Evolutionary conservation across 2,329 filamentous ascomycete genomes (phyloP).

Genomic region (Lasiodiplodia theobromae): DNA sequence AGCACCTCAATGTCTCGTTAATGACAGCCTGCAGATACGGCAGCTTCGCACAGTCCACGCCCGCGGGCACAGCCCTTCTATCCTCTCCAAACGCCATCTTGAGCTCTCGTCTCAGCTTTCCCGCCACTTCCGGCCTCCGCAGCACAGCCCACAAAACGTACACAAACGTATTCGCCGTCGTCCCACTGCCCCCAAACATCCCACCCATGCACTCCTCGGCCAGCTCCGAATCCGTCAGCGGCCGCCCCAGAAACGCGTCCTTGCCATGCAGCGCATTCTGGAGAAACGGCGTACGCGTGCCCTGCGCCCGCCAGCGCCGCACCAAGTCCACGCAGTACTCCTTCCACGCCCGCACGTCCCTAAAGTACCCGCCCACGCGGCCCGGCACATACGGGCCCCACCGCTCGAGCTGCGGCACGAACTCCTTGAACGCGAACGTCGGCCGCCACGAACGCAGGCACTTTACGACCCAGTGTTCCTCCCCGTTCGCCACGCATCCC

Average conservation of each 20-base stretch:
- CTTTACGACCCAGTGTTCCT: not conserved
- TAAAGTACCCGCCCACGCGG: not conserved
- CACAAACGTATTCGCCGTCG: conserved; percentile 24
- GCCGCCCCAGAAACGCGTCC: not conserved
- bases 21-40: conserved; percentile 28
- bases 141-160: conserved; percentile 19
- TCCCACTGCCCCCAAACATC: conserved; percentile 21
- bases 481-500: not conserved
- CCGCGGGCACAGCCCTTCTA: not conserved
- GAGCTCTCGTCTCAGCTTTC: not conserved
- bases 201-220: conserved; percentile 28
- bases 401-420: not conserved
- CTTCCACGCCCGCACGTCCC: conserved; percentile 5
- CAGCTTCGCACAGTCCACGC: not conserved
- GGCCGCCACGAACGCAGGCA: conserved; percentile 9
- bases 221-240: conserved; percentile 11
- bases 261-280: not conserved
- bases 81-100: not conserved
- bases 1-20: conserved; percentile 26
- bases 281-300: not conserved
- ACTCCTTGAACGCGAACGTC: conserved; percentile 7
- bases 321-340: not conserved
- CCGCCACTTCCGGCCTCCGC: not conserved
- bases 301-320: not conserved
- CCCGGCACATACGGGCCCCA: conserved; percentile 5